Conservation (phyloP, 345 rosid genomes). For the Eucalyptus polyanthemos region DNA sequence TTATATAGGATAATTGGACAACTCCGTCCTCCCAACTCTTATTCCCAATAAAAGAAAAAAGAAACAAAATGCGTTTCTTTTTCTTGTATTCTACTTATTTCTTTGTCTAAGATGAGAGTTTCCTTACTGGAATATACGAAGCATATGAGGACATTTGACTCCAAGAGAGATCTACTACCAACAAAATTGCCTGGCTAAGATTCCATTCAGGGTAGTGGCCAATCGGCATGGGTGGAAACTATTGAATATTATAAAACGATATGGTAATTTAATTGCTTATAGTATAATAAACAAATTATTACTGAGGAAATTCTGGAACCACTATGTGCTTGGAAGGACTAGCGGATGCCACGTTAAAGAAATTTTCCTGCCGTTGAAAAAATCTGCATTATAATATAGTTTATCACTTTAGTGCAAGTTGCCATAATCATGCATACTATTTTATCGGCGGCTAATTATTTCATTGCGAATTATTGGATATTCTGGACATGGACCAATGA, state of each 20-base stretch:
- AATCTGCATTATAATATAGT: neutral
- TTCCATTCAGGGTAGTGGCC: neutral
- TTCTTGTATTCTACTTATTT: neutral
- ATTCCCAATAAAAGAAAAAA: neutral
- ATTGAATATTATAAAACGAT: neutral
- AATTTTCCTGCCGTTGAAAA: neutral
- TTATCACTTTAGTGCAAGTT: neutral
- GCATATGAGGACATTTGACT: neutral
- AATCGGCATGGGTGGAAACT: neutral
- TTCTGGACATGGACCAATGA: neutral
- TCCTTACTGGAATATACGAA: neutral
- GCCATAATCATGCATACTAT: neutral
- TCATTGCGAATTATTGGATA: neutral
- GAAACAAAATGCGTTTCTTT: neutral
- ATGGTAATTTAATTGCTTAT: neutral
- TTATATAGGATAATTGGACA: neutral
- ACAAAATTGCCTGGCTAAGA: neutral
- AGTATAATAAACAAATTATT: neutral
- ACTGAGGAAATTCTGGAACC: neutral
- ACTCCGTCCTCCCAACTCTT: neutral
- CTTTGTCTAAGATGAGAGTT: neutral
- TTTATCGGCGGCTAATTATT: neutral
- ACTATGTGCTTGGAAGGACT: neutral
- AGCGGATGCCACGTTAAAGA: neutral
- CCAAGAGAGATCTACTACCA: neutral